Evolutionary conservation across 176 grass and related monocot species (phyloP), one percentile per base, ranked within the genome.

Genomic region (Carex scoparia): DNA sequence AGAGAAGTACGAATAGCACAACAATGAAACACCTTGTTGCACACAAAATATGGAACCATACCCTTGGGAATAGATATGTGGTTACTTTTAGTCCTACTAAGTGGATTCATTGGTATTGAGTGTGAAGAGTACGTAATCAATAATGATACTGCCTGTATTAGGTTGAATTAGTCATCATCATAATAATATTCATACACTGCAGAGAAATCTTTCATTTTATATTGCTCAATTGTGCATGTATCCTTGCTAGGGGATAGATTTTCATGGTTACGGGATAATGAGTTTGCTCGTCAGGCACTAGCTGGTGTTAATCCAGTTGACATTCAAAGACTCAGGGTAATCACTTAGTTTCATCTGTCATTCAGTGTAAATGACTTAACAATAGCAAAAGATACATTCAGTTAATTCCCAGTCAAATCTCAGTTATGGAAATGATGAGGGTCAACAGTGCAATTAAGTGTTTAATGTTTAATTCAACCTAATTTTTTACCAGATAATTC

Each of bases 191-290:
- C 27, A 30, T 53, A 46, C 44, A 55, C 72, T 77, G 49, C 11
- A 30, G 55, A 77, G 23, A 32, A 77, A 11, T 76, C 12, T 55
- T 27, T 77, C 44, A 51, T 23, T 62, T 57, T 31, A 69, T 28
- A 60, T 80, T 79, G 27, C 38, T 54, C 5, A 73, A 56, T 84
- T 23, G 72, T 42, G 27, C 28, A 46, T 55, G 1, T 59, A 54
- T 16, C 18, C 67, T 58, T 31, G 64, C 30, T 82, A 96, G 94
- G 74, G 51, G 89, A 97, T 82, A 94, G 80, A 88, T 89, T 94
- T 66, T 55, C 88, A 10, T 97, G 94, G 94, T 65, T 90, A 31
- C 89, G 91, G 56, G 91, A 97, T 14, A 87, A 97, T 73, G 94
- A 97, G 61, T 97, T 94, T 16, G 91, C 86, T 8, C 82, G 94